These are phyloP conservation scores for Cenococcum geophilum DNA, from an alignment of 495 filamentous ascomycete species.

Conservation along the genomic window DNA sequence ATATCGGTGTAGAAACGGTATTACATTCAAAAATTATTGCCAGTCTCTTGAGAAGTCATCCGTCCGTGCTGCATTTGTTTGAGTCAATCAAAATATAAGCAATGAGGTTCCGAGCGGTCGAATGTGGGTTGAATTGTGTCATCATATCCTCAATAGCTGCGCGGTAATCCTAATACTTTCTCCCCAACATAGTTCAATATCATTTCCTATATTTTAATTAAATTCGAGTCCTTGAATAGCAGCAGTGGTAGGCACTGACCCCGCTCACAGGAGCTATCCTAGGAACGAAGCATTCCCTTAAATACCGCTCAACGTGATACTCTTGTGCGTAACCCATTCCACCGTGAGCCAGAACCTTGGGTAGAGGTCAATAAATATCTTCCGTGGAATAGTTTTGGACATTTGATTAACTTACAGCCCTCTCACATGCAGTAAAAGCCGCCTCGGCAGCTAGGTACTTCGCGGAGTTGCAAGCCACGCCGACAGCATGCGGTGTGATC, in stretches of 20 bases:
- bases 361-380: conserved; percentile 1
- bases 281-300: conserved; percentile 68
- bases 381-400: neutral
- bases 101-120: neutral
- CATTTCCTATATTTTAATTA: conserved; percentile 53
- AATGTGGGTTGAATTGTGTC: neutral
- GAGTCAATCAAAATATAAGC: neutral
- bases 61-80: neutral
- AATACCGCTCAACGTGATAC: conserved; percentile 71
- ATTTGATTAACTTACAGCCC: conserved; percentile 42
- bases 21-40: no score
- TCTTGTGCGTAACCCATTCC: conserved; percentile 76
- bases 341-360: conserved; percentile 51
- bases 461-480: conserved; percentile 67
- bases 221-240: neutral
- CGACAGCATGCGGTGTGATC: conserved; percentile 56
- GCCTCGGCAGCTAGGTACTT: conserved; percentile 79
- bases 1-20: no score
- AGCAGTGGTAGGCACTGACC: conserved; percentile 26
- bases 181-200: conserved; percentile 74
- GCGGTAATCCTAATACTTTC: conserved; percentile 56
- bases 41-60: no score
- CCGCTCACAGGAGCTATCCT: conserved; percentile 68
- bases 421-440: conserved; percentile 67
- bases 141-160: conserved; percentile 44